Base-by-base conservation (phyloP, 257 asterid species). In the Nicotiana tomentosiformis region DNA sequence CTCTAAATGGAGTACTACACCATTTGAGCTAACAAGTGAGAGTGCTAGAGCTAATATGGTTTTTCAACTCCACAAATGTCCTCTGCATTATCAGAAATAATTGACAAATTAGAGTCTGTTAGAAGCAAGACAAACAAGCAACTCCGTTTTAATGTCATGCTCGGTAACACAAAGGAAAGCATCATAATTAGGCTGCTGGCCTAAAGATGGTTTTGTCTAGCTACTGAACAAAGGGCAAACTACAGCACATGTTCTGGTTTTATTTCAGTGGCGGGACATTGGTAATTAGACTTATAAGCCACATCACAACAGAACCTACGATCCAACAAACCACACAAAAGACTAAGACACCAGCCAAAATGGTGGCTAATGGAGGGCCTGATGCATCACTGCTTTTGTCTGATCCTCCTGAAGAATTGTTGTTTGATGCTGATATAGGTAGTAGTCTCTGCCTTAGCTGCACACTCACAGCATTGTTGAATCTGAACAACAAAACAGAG, bases 291-390 rank as follows among this genome's bases (percentile, higher is more conserved):
- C 96, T 85, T 29, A 90, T 5, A 56, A 92, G 76, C 96, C 97
- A 90, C 89, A 72, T 76, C 29, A 84, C 77, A 61, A 92, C 11
- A 67, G 93, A 92, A 87, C 93, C 90, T 43, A 92, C 16, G 77
- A 82, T 76, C 92, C 94, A 94, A 83, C 84, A 80, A 61, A 89
- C 64, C 20, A 74, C 51, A 39, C 81, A 49, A 85, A 94, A 88
- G 83, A 92, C 92, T 20, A 91, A 26, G n/a, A 92, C 23, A 61
- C 97, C 96, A 82, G 96, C 97, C 90, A 91, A 85, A 82, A 94
- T 90, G 86, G 96, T 94, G 83, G 90, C 97, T 81, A 94, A 72
- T 7, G 97, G 96, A 57, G 96, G 98, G 39, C 92, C 91, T 46
- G 91, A 84, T 65, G 77, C 66, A 66, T 86, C 88, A 60, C 65